Conservation (phyloP, 768 basidiomycete species). For the Candolleomyces eurysporus region DNA sequence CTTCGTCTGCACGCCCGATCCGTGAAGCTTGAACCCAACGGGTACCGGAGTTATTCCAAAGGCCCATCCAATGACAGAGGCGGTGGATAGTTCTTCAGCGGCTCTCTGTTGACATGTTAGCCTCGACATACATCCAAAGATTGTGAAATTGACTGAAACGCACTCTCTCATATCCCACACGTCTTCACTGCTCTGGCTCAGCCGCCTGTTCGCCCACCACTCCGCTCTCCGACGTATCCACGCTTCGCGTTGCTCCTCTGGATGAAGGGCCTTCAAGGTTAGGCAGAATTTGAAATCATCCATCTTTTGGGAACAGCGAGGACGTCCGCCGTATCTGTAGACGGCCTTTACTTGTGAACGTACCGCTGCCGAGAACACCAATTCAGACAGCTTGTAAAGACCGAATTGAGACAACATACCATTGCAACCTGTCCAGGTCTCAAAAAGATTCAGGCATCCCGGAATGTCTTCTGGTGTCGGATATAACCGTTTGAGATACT, state of each 20-base stretch:
- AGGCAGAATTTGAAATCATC: conserved; percentile 97
- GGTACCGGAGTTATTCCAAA: neutral
- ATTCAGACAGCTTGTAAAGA: conserved; percentile 2
- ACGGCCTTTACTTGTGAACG: conserved; percentile 79
- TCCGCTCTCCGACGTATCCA: conserved; percentile 89
- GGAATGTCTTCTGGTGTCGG: conserved; percentile 81
- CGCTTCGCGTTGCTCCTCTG: conserved; percentile 72
- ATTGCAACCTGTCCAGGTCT: conserved; percentile 70
- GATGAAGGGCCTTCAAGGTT: conserved; percentile 72
- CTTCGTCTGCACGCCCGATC: neutral
- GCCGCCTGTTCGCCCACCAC: conserved; percentile 86
- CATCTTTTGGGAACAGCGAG: conserved; percentile 72
- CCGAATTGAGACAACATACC: conserved; percentile 33
- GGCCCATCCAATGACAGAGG: conserved; percentile 19
- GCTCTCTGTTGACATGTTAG: conserved; percentile 38
- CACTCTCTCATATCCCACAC: conserved; percentile 90
- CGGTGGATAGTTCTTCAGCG: conserved; percentile 47
- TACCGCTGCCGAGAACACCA: conserved; percentile 48
- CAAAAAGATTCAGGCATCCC: conserved; percentile 73
- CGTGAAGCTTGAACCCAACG: neutral
- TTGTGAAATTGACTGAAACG: conserved; percentile 22
- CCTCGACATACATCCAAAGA: neutral
- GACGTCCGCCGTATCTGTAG: conserved; percentile 79
- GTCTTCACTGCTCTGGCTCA: conserved; percentile 86
- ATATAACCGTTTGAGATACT: conserved; percentile 59